Evolutionary conservation across 2,329 filamentous ascomycete species (phyloP), one percentile per base, ranked within the genome.

Genomic region (Dryadomyces quercivorus): DNA sequence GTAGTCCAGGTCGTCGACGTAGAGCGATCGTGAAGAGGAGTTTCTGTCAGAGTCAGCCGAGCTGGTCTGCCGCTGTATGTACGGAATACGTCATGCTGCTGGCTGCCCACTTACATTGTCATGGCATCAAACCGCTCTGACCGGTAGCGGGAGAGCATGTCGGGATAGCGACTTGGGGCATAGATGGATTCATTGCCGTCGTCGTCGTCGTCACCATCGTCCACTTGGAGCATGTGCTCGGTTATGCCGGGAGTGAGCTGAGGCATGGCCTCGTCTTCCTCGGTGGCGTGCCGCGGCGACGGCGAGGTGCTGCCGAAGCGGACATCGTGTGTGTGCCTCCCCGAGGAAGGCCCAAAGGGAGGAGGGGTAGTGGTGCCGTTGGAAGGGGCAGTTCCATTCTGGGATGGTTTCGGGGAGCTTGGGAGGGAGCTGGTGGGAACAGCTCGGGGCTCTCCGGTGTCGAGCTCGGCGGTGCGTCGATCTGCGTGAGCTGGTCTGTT

Each of bases 1-100:
- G 59, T 77, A 81, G 57, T 81, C 72, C 46, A 66, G 55, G 26
- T 67, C 65, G 6, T 66, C 65, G 49, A 60, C 62, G 44, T 66
- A 67, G 3, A 67, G 48, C 3, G 66, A 66, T 15, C 65, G 63
- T 1, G 66, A 61, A 2, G 66, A 62, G 0, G 65, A 66, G 54
- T 64, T 63, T 55, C 65, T 67, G 40, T 3, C 3, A 20, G 13
- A 18, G 21, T 43, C 50, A 51, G 40, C 8, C 16, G 12, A 31
- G 18, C 18, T 6, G 22, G 8, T 21, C 18, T 36, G 8, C 9
- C 2, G 10, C 9, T 8, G 21, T 5, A 13, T 18, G 3, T 15
- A n/a, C n/a, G n/a, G n/a, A n/a, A n/a, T 13, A n/a, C 45, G 1
- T 2, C 6, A 21, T 8, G 13, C 21, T n/a, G 5, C 16, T 42